A percentile compares a stretch with the other conserved stretches of the same genome.
phyloP scores from a whole-genome alignment of 2,329 filamentous ascomycete genomes.

The Colletotrichum sp. region DNA sequence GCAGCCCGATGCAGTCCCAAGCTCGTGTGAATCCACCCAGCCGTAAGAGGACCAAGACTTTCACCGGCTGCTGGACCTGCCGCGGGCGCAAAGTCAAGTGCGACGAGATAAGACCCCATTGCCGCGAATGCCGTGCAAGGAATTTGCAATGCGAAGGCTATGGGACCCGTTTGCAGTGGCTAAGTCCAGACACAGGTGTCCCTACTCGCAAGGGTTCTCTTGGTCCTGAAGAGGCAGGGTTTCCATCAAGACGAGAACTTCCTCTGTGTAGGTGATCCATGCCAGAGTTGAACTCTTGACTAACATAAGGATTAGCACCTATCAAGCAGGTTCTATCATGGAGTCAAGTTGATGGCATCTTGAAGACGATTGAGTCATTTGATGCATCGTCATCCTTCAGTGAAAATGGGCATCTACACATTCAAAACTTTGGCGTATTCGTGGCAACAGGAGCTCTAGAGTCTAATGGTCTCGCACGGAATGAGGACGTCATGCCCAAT shows the following conservation, averaged over 20 bases:
- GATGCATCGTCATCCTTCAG: not conserved
- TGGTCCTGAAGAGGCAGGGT: not conserved
- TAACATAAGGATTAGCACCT: not conserved
- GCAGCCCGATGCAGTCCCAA: not conserved
- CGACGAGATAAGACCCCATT: constrained; percentile 35
- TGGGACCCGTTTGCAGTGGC: constrained; percentile 32
- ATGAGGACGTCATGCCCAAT: too few relatives aligned
- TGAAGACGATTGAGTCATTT: not conserved
- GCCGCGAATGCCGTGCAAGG: constrained; percentile 31
- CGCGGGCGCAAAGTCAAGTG: constrained; percentile 38
- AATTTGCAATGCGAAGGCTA: constrained; percentile 35
- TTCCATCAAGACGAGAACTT: not conserved
- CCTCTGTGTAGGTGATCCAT: not conserved
- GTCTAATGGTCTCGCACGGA: accelerated
- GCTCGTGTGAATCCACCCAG: not conserved
- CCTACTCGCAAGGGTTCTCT: not conserved
- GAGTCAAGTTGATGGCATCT: not conserved
- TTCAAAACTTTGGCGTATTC: not conserved
- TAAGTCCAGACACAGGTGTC: constrained; percentile 7
- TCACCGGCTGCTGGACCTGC: constrained; percentile 41
- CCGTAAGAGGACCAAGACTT: constrained; percentile 30
- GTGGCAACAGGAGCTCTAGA: not conserved
- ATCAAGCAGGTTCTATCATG: not conserved
- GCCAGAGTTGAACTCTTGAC: not conserved
- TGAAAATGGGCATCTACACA: not conserved